Percentiles rank a stretch among this genome's conserved stretches.
These are phyloP conservation scores for Neonectria magnoliae DNA, from an alignment of 2,329 filamentous ascomycete genomes.

Conservation along the genomic window DNA sequence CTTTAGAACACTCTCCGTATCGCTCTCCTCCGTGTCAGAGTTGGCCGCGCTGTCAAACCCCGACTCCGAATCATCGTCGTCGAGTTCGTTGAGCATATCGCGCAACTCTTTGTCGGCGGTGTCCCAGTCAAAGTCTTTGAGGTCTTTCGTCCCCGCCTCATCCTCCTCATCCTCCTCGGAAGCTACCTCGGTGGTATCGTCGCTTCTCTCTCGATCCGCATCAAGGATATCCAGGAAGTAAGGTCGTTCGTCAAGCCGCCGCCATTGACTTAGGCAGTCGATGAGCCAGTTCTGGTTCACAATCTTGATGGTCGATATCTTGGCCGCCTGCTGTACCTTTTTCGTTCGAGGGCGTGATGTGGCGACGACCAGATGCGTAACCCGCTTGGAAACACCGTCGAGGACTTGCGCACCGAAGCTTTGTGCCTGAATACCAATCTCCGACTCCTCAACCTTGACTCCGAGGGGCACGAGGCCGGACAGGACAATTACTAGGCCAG, in stretches of 20 bases:
- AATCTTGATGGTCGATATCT: slow-evolving; percentile 84
- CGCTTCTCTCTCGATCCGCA: slow-evolving; percentile 63
- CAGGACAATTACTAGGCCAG: slow-evolving; percentile 81
- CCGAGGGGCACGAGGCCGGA: slow-evolving; percentile 90
- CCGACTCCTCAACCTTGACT: slow-evolving; percentile 80
- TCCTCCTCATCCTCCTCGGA: slow-evolving; percentile 47
- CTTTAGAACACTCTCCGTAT: slow-evolving; percentile 39
- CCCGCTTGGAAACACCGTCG: slow-evolving; percentile 66
- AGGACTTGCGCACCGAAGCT: slow-evolving; percentile 80
- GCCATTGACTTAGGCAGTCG: slow-evolving; percentile 87
- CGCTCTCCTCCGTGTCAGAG: slow-evolving; percentile 44
- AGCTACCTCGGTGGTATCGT: slow-evolving; percentile 46
- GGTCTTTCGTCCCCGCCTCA: slow-evolving; percentile 51
- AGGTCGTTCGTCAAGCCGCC: slow-evolving; percentile 78
- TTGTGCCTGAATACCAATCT: slow-evolving; percentile 87
- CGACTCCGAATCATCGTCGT: slow-evolving; percentile 55
- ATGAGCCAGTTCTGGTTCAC: slow-evolving; percentile 92
- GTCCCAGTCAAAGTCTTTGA: slow-evolving; percentile 70
- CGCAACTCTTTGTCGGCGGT: slow-evolving; percentile 76
- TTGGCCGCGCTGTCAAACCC: slow-evolving; percentile 35
- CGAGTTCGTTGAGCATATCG: slow-evolving; percentile 72
- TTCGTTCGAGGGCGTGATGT: slow-evolving; percentile 80
- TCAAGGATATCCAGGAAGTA: slow-evolving; percentile 83
- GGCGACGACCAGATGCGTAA: slow-evolving; percentile 80
- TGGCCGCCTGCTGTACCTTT: slow-evolving; percentile 88